A percentile compares a stretch with the other conserved stretches of the same genome.
Conservation (phyloP, 768 basidiomycete genomes). For the Cyclocybe cylindracea region DNA sequence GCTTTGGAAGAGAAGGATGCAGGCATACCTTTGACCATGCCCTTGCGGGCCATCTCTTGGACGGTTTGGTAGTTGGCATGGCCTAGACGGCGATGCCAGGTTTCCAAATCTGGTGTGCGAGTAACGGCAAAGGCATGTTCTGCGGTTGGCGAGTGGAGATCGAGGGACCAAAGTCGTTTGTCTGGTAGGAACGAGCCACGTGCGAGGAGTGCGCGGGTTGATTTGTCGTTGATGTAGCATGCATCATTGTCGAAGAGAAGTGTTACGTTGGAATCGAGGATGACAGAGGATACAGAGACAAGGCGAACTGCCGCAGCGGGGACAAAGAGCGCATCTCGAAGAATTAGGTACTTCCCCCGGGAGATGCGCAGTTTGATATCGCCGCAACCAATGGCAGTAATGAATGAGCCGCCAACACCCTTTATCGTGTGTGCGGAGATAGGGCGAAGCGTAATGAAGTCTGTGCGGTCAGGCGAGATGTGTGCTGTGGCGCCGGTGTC, state of each 20-base stretch:
- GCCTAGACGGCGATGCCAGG: slow-evolving; percentile 28
- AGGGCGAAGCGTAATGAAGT: slow-evolving; percentile 23
- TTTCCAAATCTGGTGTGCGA: slow-evolving; percentile 12
- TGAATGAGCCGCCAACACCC: slow-evolving; percentile 25
- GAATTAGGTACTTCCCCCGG: background rate
- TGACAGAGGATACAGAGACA: slow-evolving; percentile 19
- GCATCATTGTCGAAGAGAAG: slow-evolving; percentile 17
- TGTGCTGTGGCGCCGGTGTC: slow-evolving; percentile 26
- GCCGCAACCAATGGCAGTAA: slow-evolving; percentile 25
- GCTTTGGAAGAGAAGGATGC: slow-evolving; percentile 17
- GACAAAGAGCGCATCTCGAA: slow-evolving; percentile 5
- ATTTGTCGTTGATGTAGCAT: slow-evolving; percentile 12
- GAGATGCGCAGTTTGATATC: slow-evolving; percentile 19
- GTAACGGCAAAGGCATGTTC: slow-evolving; percentile 17
- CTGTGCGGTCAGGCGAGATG: slow-evolving; percentile 19
- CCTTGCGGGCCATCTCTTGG: slow-evolving; percentile 16
- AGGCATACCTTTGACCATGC: slow-evolving; percentile 23
- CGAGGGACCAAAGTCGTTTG: too few relatives aligned
- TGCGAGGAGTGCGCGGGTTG: slow-evolving; percentile 12
- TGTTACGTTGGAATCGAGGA: slow-evolving; percentile 2
- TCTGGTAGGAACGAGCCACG: slow-evolving; percentile 7
- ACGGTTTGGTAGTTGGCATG: slow-evolving; percentile 26
- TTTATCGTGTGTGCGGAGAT: slow-evolving; percentile 21
- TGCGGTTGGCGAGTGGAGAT: background rate
- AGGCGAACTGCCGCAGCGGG: slow-evolving; percentile 1